Evolutionary conservation across 1,284 basidiomycete species (phyloP).

Genomic region (Chondrostereum purpureum): DNA sequence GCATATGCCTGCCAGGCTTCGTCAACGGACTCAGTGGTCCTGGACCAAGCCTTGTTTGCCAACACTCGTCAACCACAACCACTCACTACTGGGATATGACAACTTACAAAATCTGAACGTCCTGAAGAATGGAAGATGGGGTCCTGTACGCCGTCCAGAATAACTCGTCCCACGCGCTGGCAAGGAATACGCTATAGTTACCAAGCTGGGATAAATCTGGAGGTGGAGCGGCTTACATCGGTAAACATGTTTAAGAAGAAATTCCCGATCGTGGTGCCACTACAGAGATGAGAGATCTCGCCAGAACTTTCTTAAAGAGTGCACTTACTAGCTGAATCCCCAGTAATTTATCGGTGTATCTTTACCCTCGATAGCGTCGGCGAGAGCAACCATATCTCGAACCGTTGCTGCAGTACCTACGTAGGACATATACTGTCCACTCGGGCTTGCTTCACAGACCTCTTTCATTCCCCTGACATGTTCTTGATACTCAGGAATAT

Average conservation of each 20-base stretch:
- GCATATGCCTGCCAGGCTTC: conserved; percentile 2
- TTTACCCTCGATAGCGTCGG: neutral
- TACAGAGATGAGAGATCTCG: no score
- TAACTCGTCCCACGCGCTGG: conserved; percentile 1
- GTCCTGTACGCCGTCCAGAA: conserved; percentile 1
- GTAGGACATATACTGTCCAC: neutral
- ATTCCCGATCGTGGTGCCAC: neutral
- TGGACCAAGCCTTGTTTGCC: no score
- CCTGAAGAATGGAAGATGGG: neutral
- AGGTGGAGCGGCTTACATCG: neutral
- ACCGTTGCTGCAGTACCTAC: conserved; percentile 3
- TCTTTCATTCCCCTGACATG: neutral
- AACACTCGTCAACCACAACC: no score
- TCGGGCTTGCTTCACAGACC: neutral
- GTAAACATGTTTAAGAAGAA: neutral
- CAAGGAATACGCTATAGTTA: no score
- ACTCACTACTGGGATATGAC: no score
- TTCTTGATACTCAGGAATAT: neutral
- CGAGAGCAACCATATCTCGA: conserved; percentile 1
- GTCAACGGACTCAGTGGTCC: conserved; percentile 1
- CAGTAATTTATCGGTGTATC: neutral
- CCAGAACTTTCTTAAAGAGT: no score
- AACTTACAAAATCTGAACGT: conserved; percentile 1
- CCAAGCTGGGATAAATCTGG: no score
- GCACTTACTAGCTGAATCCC: conserved; percentile 4